Evolutionary conservation across 1,139 yeast species (phyloP).

Genomic region (Saccharomycopsis hybrid): DNA sequence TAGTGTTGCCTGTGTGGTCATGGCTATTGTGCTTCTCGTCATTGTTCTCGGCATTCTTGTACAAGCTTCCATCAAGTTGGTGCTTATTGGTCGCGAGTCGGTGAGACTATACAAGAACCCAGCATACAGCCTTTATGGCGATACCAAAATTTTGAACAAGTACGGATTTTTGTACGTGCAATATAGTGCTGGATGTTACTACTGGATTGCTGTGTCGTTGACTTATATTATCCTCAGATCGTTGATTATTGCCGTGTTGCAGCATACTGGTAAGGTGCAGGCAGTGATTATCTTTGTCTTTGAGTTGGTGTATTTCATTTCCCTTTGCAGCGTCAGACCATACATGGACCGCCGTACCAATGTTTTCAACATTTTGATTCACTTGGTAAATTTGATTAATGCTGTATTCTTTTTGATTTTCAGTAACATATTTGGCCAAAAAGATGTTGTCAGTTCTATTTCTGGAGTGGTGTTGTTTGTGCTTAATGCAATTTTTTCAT

Average conservation of each 20-base stretch:
- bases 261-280: constrained; percentile 64
- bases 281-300: constrained; percentile 57
- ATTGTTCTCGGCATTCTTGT: constrained; percentile 48
- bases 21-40: constrained; percentile 58
- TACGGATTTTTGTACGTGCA: constrained; percentile 80
- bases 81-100: constrained; percentile 50
- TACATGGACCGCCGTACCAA: constrained; percentile 71
- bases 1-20: constrained; percentile 68
- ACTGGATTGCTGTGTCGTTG: constrained; percentile 63
- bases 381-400: constrained; percentile 58
- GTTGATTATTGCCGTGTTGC: constrained; percentile 64
- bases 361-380: constrained; percentile 54
- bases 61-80: constrained; percentile 56
- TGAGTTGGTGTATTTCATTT: constrained; percentile 57
- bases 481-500: constrained; percentile 69
- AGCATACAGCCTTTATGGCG: constrained; percentile 73
- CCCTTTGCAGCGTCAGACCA: constrained; percentile 53
- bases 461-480: constrained; percentile 81
- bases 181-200: constrained; percentile 67
- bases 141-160: constrained; percentile 53
- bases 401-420: constrained; percentile 70
- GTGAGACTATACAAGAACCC: constrained; percentile 54
- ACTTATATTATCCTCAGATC: constrained; percentile 52
- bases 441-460: constrained; percentile 59
- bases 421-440: constrained; percentile 65